Conservation (phyloP, 768 basidiomycete species). For the Boletus sp. region DNA sequence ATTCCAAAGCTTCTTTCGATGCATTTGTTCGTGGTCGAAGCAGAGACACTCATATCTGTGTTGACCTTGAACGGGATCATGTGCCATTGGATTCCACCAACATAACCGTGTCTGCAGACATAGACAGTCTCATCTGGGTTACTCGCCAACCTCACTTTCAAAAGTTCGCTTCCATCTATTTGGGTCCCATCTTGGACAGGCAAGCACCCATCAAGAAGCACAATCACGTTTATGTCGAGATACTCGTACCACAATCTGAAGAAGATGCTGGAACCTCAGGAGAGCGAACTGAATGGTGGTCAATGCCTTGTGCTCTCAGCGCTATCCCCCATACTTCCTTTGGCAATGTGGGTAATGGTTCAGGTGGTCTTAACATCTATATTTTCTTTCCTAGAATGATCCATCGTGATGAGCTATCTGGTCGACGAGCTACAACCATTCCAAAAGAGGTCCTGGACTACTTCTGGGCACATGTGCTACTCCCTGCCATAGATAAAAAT, state of each 20-base stretch:
- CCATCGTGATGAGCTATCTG: slow-evolving; percentile 1
- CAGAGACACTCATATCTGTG: neutral
- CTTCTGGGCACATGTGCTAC: slow-evolving; percentile 9
- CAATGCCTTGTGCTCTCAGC: neutral
- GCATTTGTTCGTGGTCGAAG: slow-evolving; percentile 1
- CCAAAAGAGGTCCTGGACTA: slow-evolving; percentile 9
- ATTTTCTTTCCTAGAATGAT: slow-evolving; percentile 17
- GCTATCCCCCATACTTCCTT: slow-evolving; percentile 5
- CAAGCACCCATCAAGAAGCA: slow-evolving; percentile 12
- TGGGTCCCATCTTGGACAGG: neutral
- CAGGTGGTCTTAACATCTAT: neutral
- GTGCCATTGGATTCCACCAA: neutral
- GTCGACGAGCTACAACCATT: neutral
- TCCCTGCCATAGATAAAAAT: slow-evolving; percentile 3
- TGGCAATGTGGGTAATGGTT: neutral
- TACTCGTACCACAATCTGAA: slow-evolving; percentile 12
- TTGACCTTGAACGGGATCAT: slow-evolving; percentile 6
- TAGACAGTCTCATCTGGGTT: slow-evolving; percentile 23
- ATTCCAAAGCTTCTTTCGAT: neutral
- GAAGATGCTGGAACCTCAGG: neutral
- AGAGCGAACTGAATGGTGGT: slow-evolving; percentile 8
- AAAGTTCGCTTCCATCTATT: neutral
- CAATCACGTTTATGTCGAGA: slow-evolving; percentile 18
- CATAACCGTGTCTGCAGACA: neutral
- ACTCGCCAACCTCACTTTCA: neutral